These are phyloP conservation scores for Pseudopyricularia javanii DNA, from an alignment of 2,329 filamentous ascomycete species.

Conservation along the genomic window DNA sequence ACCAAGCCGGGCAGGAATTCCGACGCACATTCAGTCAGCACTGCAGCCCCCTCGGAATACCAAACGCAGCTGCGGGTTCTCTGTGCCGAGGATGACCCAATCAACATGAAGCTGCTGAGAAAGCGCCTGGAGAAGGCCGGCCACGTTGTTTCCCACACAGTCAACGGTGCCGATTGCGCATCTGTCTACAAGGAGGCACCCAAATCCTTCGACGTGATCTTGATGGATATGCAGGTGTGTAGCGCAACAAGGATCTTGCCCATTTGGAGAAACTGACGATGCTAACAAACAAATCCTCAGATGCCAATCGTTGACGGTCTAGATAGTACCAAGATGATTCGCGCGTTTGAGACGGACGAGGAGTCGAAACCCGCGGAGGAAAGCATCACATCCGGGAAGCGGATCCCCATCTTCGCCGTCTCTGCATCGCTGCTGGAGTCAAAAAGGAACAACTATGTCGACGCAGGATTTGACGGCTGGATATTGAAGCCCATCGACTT, in stretches of 20 bases:
- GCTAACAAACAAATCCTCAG: slow-evolving; percentile 25
- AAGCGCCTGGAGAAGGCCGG: slow-evolving; percentile 70
- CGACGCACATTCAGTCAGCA: not conserved
- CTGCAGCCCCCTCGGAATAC: not conserved
- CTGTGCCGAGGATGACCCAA: slow-evolving; percentile 78
- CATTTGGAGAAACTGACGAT: not conserved
- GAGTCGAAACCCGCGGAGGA: slow-evolving; percentile 20
- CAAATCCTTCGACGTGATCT: slow-evolving; percentile 57
- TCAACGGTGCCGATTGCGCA: slow-evolving; percentile 79
- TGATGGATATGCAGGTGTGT: slow-evolving; percentile 88
- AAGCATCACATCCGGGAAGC: slow-evolving; percentile 16
- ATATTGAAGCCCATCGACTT: slow-evolving; percentile 84
- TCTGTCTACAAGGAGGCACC: slow-evolving; percentile 53
- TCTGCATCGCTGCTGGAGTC: slow-evolving; percentile 70
- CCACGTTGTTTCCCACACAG: slow-evolving; percentile 58
- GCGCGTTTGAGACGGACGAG: slow-evolving; percentile 44
- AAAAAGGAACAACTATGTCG: slow-evolving; percentile 55
- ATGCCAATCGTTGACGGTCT: slow-evolving; percentile 89
- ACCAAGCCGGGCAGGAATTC: not conserved
- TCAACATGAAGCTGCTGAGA: slow-evolving; percentile 71
- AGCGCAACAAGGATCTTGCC: not conserved
- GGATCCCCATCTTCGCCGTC: slow-evolving; percentile 74
- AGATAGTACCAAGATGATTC: slow-evolving; percentile 71
- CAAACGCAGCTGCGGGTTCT: slow-evolving; percentile 46
- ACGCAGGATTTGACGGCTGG: slow-evolving; percentile 80